Evolutionary conservation across 805 yeast genomes (phyloP).

Genomic region (Saturnispora quitensis): DNA sequence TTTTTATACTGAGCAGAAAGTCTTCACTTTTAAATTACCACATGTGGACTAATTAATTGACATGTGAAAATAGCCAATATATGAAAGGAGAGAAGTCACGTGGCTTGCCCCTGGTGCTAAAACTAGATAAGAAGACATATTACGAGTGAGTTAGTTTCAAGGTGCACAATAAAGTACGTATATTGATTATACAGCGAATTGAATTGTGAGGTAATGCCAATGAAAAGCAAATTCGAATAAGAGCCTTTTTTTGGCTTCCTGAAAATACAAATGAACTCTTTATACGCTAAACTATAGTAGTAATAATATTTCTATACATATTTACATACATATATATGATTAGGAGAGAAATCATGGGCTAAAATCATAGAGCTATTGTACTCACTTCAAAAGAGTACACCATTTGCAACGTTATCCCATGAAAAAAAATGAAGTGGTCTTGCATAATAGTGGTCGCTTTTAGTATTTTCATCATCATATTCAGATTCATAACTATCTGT

Average conservation of each 20-base stretch:
- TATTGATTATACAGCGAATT: too few species aligned
- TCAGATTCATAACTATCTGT: slow-evolving; percentile 16
- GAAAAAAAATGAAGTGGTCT: slow-evolving; percentile 23
- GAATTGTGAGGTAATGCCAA: too few species aligned
- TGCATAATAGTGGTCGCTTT: slow-evolving; percentile 24
- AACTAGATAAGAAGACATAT: too few species aligned
- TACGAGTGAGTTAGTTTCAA: too few species aligned
- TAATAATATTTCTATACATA: neutral
- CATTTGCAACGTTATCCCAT: slow-evolving; percentile 17
- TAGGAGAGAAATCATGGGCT: neutral
- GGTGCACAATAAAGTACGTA: too few species aligned
- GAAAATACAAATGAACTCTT: too few species aligned
- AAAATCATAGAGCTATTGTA: too few species aligned
- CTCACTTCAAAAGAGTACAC: neutral
- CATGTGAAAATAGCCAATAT: neutral
- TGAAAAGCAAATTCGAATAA: too few species aligned
- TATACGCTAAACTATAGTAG: neutral
- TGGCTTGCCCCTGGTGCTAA: too few species aligned
- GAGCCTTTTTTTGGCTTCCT: too few species aligned
- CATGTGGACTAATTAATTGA: neutral
- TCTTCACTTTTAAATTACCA: neutral
- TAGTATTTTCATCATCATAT: slow-evolving; percentile 24
- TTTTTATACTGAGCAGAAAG: slow-evolving; percentile 1
- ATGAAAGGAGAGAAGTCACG: neutral
- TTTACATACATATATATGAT: neutral